Conservation (phyloP, 768 basidiomycete genomes). For the Amanita jacksonii region DNA sequence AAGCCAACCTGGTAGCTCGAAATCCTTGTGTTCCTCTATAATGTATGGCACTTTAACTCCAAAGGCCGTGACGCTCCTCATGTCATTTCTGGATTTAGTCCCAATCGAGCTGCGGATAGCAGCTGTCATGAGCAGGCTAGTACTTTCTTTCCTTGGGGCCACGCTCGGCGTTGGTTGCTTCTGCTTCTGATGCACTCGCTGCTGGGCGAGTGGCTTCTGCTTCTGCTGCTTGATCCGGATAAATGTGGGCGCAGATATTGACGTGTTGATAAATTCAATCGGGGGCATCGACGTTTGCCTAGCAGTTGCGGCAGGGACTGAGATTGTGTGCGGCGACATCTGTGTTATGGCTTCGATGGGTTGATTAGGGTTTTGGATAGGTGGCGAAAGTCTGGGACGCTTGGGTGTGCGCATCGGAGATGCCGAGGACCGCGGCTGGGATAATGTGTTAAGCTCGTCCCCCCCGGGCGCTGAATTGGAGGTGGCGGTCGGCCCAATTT, state of each 20-base stretch:
- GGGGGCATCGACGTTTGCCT: slow-evolving; percentile 20
- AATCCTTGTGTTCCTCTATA: slow-evolving; percentile 41
- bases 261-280: slow-evolving; percentile 17
- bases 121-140: slow-evolving; percentile 30
- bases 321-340: background rate
- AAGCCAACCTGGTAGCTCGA: slow-evolving; percentile 49
- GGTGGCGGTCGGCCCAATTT: slow-evolving; percentile 13
- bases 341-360: background rate
- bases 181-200: background rate
- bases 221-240: slow-evolving; percentile 7
- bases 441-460: background rate
- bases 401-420: slow-evolving; percentile 1
- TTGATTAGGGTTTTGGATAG: slow-evolving; percentile 4
- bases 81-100: slow-evolving; percentile 37
- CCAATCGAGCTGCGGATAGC: slow-evolving; percentile 39
- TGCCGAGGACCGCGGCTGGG: background rate
- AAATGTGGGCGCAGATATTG: slow-evolving; percentile 2
- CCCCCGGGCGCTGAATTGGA: slow-evolving; percentile 2
- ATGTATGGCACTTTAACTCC: slow-evolving; percentile 46
- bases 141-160: slow-evolving; percentile 14
- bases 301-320: background rate
- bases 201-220: slow-evolving; percentile 6
- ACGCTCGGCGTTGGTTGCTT: slow-evolving; percentile 11
- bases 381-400: slow-evolving; percentile 2
- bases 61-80: slow-evolving; percentile 49